Evolutionary conservation across 768 basidiomycete species (phyloP).

Genomic region (Dacryopinax spathularia): DNA sequence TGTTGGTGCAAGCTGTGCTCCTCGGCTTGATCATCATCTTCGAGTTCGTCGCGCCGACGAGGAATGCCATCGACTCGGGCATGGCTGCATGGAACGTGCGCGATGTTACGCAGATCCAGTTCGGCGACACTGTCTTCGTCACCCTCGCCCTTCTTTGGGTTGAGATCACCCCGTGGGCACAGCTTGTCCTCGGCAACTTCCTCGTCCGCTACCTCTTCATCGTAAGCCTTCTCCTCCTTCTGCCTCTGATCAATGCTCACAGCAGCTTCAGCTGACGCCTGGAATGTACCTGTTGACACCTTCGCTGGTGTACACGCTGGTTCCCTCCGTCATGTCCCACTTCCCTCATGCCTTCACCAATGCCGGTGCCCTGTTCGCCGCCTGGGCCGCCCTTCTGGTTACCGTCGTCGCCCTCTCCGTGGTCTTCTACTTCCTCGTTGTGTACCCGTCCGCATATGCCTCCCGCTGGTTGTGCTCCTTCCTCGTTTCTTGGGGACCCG

Average conservation of each 20-base stretch:
- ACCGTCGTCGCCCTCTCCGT: slow-evolving; percentile 15
- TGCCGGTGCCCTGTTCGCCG: slow-evolving; percentile 18
- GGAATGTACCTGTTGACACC: slow-evolving; percentile 1
- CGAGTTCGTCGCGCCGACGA: slow-evolving; percentile 18
- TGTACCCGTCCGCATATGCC: not conserved
- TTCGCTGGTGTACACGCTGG: slow-evolving; percentile 1
- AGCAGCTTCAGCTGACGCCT: not conserved
- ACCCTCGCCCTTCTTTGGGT: slow-evolving; percentile 16
- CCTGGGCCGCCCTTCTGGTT: slow-evolving; percentile 18
- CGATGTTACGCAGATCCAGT: slow-evolving; percentile 17
- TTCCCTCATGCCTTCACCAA: slow-evolving; percentile 18
- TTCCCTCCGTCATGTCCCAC: slow-evolving; percentile 19
- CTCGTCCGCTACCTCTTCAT: slow-evolving; percentile 20
- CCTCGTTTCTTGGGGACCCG: not conserved
- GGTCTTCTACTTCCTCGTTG: slow-evolving; percentile 21
- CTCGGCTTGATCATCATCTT: slow-evolving; percentile 16
- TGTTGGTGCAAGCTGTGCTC: slow-evolving; percentile 16
- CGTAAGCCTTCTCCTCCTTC: not conserved
- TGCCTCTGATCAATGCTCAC: not conserved
- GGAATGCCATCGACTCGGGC: slow-evolving; percentile 20
- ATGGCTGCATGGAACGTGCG: slow-evolving; percentile 17
- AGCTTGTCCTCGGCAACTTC: slow-evolving; percentile 20
- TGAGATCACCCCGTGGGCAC: slow-evolving; percentile 17
- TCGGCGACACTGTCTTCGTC: slow-evolving; percentile 19
- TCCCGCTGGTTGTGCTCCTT: not conserved